These are phyloP conservation scores for Chlamydomonas sphaeroides DNA, from an alignment of 139 green algal species.

Conservation along the genomic window DNA sequence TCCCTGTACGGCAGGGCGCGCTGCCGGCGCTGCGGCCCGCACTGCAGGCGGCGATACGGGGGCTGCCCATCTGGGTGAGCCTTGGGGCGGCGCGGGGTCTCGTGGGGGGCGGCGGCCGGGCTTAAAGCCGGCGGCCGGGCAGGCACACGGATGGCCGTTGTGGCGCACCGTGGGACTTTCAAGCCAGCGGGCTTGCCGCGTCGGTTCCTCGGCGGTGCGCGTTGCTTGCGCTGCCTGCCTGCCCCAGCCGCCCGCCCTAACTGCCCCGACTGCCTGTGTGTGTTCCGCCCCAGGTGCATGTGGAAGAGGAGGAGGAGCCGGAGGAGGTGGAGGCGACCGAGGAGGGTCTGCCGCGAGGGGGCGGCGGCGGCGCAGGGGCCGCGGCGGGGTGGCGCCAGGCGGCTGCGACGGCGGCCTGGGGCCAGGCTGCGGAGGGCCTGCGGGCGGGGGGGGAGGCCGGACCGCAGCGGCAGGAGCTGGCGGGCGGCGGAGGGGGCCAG, in stretches of 20 bases:
- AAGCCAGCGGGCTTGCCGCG: too few species aligned
- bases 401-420: too few species aligned
- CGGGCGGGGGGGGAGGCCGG: too few species aligned
- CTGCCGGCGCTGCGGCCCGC: neutral
- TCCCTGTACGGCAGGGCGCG: neutral
- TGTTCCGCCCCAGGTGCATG: slow-evolving; percentile 5
- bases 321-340: too few species aligned
- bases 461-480: too few species aligned
- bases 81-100: too few species aligned
- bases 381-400: too few species aligned
- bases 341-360: too few species aligned
- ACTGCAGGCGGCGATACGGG: neutral
- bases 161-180: neutral
- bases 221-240: neutral
- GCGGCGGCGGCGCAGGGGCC: too few species aligned
- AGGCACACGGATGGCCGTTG: neutral
- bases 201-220: neutral
- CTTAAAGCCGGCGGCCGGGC: neutral
- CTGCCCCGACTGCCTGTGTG: neutral
- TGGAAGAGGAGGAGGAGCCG: slow-evolving; percentile 4
- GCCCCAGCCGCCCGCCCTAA: too few species aligned
- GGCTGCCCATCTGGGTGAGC: neutral
- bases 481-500: too few species aligned
- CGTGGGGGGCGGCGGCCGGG: neutral
- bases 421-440: too few species aligned